Percentiles rank a stretch among this genome's conserved stretches.
phyloP scores from a whole-genome alignment of 306 rosid species.

The Abrus precatorius region DNA sequence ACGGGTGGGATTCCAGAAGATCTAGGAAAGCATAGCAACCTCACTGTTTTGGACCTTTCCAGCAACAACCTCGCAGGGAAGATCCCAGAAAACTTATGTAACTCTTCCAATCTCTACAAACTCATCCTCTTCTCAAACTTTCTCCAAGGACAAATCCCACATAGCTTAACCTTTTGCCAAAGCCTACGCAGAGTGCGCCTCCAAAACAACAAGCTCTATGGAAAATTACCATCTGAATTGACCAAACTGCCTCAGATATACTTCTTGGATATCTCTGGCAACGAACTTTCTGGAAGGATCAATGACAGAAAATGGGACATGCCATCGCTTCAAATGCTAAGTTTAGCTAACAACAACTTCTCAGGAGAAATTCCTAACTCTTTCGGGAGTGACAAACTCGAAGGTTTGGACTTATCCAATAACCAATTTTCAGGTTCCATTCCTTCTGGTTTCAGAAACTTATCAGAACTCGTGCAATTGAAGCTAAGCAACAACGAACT shows the following conservation, averaged over 20 bases:
- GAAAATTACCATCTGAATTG: slow-evolving; percentile 57
- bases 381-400: slow-evolving; percentile 65
- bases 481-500: slow-evolving; percentile 75
- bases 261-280: slow-evolving; percentile 83
- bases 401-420: slow-evolving; percentile 71
- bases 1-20: slow-evolving; percentile 74
- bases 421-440: slow-evolving; percentile 70
- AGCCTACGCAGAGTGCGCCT: slow-evolving; percentile 79
- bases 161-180: slow-evolving; percentile 63
- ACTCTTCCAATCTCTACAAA: slow-evolving; percentile 72
- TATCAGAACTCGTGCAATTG: slow-evolving; percentile 66
- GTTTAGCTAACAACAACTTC: slow-evolving; percentile 68
- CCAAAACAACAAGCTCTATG: slow-evolving; percentile 80
- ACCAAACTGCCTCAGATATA: slow-evolving; percentile 64
- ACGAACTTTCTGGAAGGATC: slow-evolving; percentile 70
- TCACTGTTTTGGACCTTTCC: slow-evolving; percentile 87
- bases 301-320: slow-evolving; percentile 67
- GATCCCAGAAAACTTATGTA: slow-evolving; percentile 72
- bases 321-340: slow-evolving; percentile 86
- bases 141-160: slow-evolving; percentile 69
- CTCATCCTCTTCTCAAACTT: slow-evolving; percentile 88
- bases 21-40: slow-evolving; percentile 76
- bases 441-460: slow-evolving; percentile 43
- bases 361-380: slow-evolving; percentile 69
- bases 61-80: slow-evolving; percentile 75